phyloP scores from a whole-genome alignment of 1,139 yeast genomes.

The Saccharomyces pastorianus region DNA sequence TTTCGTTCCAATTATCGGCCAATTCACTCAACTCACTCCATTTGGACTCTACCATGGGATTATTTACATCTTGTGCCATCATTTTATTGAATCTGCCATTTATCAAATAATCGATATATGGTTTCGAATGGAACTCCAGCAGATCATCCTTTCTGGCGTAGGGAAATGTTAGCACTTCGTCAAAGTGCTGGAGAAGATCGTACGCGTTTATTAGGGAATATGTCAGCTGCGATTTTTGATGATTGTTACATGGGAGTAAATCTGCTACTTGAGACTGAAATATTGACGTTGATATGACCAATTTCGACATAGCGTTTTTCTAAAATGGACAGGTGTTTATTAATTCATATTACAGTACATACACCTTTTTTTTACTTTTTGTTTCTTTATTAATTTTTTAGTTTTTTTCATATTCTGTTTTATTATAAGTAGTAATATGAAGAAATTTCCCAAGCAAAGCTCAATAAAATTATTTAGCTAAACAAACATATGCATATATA shows the following conservation, averaged over 20 bases:
- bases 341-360: background rate
- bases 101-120: constrained; percentile 17
- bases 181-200: constrained; percentile 21
- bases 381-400: constrained; percentile 1
- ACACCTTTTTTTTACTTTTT: constrained; percentile 7
- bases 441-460: background rate
- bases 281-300: constrained; percentile 22
- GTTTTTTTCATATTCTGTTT: background rate
- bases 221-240: constrained; percentile 21
- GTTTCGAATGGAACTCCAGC: constrained; percentile 20
- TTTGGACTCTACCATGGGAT: constrained; percentile 8
- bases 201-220: constrained; percentile 20
- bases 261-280: constrained; percentile 29
- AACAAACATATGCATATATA: background rate
- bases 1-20: constrained; percentile 9
- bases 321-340: background rate
- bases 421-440: background rate
- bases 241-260: constrained; percentile 27
- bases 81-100: constrained; percentile 10
- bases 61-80: constrained; percentile 1
- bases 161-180: constrained; percentile 16
- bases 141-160: constrained; percentile 14
- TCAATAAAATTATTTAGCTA: background rate
- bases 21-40: constrained; percentile 14
- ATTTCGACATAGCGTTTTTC: constrained; percentile 13